Evolutionary conservation across 164 flowering plant genomes (phyloP).

Genomic region (Stephania cephalantha): DNA sequence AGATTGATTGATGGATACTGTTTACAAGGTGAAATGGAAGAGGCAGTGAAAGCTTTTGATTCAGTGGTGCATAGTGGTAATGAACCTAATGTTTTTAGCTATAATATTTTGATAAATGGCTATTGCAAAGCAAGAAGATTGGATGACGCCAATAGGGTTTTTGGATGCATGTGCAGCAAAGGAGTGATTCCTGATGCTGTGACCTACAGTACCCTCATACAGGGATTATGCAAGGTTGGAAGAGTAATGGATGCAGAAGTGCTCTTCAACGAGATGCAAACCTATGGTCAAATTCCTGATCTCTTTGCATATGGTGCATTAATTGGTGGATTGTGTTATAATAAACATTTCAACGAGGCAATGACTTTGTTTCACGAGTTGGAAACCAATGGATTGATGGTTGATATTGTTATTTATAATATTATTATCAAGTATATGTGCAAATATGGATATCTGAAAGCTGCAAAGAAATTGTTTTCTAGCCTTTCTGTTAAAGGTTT

Average conservation of each 20-base stretch:
- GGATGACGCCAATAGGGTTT: neutral
- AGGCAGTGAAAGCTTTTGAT: neutral
- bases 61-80: neutral
- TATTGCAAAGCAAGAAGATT: conserved; percentile 3
- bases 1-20: conserved; percentile 2
- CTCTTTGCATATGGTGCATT: conserved; percentile 5
- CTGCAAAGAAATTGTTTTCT: conserved; percentile 14
- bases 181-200: neutral
- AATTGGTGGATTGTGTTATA: neutral
- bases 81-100: neutral
- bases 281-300: neutral
- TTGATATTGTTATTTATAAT: conserved; percentile 11
- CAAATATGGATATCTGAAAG: conserved; percentile 7
- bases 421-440: conserved; percentile 19
- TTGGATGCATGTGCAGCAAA: too few species aligned
- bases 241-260: neutral
- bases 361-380: conserved; percentile 11
- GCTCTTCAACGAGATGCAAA: conserved; percentile 9
- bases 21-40: conserved; percentile 3
- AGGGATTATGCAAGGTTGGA: neutral
- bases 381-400: conserved; percentile 3
- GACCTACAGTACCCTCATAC: neutral
- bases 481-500: neutral
- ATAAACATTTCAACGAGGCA: conserved; percentile 18
- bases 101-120: neutral